Percentiles rank a stretch among this genome's conserved stretches.
Evolutionary conservation across 2,329 filamentous ascomycete species (phyloP).

Genomic region (Scytalidium lignicola): DNA sequence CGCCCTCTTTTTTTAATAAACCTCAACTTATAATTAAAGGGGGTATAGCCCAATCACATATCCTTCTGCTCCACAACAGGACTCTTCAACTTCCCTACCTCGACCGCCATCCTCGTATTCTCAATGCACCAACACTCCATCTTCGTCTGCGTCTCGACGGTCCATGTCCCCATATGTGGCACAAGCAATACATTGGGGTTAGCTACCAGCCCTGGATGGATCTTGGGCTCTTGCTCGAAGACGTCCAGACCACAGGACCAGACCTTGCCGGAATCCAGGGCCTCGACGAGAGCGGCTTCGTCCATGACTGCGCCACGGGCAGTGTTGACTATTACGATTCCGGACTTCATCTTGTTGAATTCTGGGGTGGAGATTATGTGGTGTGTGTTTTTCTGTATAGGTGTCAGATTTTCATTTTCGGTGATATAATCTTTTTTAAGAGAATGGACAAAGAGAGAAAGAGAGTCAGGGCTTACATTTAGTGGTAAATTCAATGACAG

Average conservation of each 20-base stretch:
- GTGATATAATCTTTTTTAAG: too few species aligned
- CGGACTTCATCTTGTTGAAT: slow-evolving; percentile 72
- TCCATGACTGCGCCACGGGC: slow-evolving; percentile 79
- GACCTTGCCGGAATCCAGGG: slow-evolving; percentile 65
- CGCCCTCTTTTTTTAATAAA: background rate
- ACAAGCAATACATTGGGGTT: slow-evolving; percentile 71
- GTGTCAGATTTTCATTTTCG: background rate
- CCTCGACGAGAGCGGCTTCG: slow-evolving; percentile 71
- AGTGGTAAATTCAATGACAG: slow-evolving; percentile 76
- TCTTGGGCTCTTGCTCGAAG: slow-evolving; percentile 72
- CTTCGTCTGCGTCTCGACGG: slow-evolving; percentile 55
- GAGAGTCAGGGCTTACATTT: slow-evolving; percentile 70
- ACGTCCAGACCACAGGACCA: slow-evolving; percentile 72
- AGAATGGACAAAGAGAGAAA: too few species aligned
- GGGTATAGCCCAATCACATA: slow-evolving; percentile 26
- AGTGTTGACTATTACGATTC: slow-evolving; percentile 75
- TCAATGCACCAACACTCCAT: slow-evolving; percentile 74
- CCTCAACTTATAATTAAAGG: background rate
- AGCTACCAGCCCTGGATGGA: slow-evolving; percentile 66
- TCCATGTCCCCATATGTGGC: slow-evolving; percentile 85
- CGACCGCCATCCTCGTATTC: slow-evolving; percentile 61
- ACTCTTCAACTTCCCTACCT: slow-evolving; percentile 57
- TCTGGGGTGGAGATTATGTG: slow-evolving; percentile 70
- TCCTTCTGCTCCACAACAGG: slow-evolving; percentile 68
- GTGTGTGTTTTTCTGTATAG: slow-evolving; percentile 51